Base-by-base conservation (phyloP, 2,329 filamentous ascomycete species). In the Rhynchosporium secalis region DNA sequence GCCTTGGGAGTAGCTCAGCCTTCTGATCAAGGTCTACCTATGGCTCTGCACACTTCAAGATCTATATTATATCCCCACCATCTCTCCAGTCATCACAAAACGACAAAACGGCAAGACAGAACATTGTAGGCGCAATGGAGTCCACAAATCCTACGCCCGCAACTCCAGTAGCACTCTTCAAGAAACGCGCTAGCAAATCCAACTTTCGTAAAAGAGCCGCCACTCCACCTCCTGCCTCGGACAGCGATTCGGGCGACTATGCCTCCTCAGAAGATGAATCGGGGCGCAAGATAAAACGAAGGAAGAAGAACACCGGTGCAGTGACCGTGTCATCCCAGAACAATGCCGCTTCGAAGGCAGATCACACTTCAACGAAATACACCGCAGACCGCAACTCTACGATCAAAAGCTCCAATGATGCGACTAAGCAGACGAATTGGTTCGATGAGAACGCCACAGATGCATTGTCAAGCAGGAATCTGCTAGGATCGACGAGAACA, bases 361-460 rank as follows among this genome's bases (percentile, higher is more conserved):
- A 83, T 33, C 74, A 81, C 29, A 76, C 78, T 13, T 77, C 84
- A 63, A 82, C 84, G 52, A 76, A 83, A 66, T 84, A 83, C 76
- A 76, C 81, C 58, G 84, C 87, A 62, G 83, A 91, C 75, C 81
- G 87, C 68, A 82, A 79, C 62, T 76, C 85, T 29, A 80, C 81
- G 66, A 86, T 92, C 69, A 80, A 86, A 69, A 82, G 81, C 66
- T 84, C 84, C 70, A 94, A 94, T 75, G 93, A 97, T 74, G 94
- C 95, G 26, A 98, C 94, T 1, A 96, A 96, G 72, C 84, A 87
- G 48, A 89, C 84, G 61, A 91, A 96, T 74, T 97, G 92, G 93
- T 95, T 89, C 76, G 92, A 96, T 64, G 90, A 94, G 63, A 81
- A 82, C n/a, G 77, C 80, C 29, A 77, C 63, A 46, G 71, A 70